phyloP scores from a whole-genome alignment of 305 asterid species.

The Fraxinus platypoda region DNA sequence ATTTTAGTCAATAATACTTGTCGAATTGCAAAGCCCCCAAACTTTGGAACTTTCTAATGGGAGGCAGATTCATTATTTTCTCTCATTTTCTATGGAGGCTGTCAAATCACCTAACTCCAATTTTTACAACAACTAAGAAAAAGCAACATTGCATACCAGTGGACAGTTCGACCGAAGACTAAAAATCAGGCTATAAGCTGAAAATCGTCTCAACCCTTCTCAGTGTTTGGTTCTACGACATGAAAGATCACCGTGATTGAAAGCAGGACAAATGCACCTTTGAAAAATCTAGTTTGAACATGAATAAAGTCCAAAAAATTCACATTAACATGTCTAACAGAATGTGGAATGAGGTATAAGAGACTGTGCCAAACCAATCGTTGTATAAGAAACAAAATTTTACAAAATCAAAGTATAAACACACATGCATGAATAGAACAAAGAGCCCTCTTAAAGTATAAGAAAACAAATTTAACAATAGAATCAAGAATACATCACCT shows the following conservation, averaged over 20 bases:
- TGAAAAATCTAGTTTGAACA: neutral
- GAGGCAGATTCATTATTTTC: neutral
- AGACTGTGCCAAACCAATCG: neutral
- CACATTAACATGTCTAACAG: constrained; percentile 11
- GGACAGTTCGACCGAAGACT: neutral
- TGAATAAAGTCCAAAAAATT: constrained; percentile 28
- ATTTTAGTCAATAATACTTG: constrained; percentile 4
- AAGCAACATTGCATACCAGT: neutral
- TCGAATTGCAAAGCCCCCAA: constrained; percentile 32
- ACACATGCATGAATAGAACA: neutral
- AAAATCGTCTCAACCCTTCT: neutral
- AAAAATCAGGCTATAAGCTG: neutral
- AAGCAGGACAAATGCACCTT: neutral
- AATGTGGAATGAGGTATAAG: neutral
- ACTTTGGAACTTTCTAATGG: constrained; percentile 33
- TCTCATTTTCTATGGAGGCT: neutral
- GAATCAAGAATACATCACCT: neutral
- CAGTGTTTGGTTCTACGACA: neutral
- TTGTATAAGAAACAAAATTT: neutral
- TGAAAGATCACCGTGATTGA: no score
- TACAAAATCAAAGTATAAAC: neutral
- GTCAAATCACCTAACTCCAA: neutral
- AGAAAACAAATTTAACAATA: neutral
- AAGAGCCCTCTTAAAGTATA: neutral
- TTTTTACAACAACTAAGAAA: neutral